Conservation (phyloP, 2,329 filamentous ascomycete species). For the Esteya vermicola region DNA sequence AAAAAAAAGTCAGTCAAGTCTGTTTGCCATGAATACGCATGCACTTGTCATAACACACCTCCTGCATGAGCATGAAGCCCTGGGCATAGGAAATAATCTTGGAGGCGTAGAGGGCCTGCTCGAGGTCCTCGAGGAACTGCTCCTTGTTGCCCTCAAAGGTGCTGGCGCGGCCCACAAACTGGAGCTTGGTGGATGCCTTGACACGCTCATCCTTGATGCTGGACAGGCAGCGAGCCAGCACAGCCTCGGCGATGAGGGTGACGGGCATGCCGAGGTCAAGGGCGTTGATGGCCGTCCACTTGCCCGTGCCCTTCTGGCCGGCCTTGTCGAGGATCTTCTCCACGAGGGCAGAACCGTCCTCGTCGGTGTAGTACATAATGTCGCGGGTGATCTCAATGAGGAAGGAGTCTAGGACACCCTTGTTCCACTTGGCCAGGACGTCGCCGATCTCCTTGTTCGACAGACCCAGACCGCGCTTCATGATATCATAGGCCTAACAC, state of each 20-base stretch:
- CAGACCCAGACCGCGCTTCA: constrained; percentile 93
- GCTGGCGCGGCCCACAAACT: constrained; percentile 57
- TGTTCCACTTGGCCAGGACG: constrained; percentile 93
- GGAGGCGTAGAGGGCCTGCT: constrained; percentile 97
- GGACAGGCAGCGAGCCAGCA: constrained; percentile 87
- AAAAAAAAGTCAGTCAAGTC: constrained; percentile 13
- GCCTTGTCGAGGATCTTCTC: constrained; percentile 99
- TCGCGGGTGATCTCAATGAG: constrained; percentile 98
- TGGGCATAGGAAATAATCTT: constrained; percentile 99
- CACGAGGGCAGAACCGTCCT: constrained; percentile 76
- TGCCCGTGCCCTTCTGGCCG: constrained; percentile 98
- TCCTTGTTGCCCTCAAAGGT: constrained; percentile 83
- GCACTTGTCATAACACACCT: constrained; percentile 55
- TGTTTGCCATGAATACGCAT: neutral
- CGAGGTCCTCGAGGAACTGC: constrained; percentile 89
- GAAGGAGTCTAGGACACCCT: constrained; percentile 96
- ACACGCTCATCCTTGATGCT: constrained; percentile 87
- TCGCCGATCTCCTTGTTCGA: constrained; percentile 90
- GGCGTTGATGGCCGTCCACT: constrained; percentile 99
- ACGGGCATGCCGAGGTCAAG: constrained; percentile 98
- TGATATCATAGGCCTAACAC: constrained; percentile 90
- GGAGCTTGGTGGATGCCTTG: constrained; percentile 65
- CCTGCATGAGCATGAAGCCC: constrained; percentile 99
- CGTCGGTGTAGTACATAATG: constrained; percentile 97
- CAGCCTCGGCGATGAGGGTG: constrained; percentile 92